A percentile compares a stretch with the other conserved stretches of the same genome.
phyloP scores from a whole-genome alignment of 345 rosid genomes.

The Linum usitatissimum region DNA sequence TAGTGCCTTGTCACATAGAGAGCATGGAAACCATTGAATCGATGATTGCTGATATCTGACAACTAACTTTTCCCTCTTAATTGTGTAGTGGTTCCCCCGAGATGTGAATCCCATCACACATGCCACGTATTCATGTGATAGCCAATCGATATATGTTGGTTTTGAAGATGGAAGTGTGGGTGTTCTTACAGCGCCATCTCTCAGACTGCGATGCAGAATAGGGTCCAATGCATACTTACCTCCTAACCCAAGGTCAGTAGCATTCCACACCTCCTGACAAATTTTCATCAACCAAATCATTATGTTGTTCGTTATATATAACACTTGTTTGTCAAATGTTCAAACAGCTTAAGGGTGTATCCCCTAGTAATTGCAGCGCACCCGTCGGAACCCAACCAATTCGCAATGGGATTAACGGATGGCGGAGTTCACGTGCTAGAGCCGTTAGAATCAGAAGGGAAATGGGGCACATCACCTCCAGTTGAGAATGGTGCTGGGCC shows the following conservation, averaged over 20 bases:
- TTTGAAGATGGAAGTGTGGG: constrained; percentile 47
- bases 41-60: neutral
- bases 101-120: constrained; percentile 40
- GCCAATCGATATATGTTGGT: constrained; percentile 44
- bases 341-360: constrained; percentile 4
- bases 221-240: constrained; percentile 34
- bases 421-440: constrained; percentile 8
- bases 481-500: constrained; percentile 10
- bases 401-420: constrained; percentile 2
- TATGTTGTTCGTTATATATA: neutral
- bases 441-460: constrained; percentile 5
- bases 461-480: constrained; percentile 9
- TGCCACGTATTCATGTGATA: constrained; percentile 53
- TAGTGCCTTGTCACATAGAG: neutral
- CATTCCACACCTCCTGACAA: neutral
- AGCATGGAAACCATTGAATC: no score
- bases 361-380: constrained; percentile 2
- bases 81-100: constrained; percentile 51
- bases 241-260: neutral
- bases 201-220: constrained; percentile 35
- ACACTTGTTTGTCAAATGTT: neutral
- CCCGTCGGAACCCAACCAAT: constrained; percentile 3
- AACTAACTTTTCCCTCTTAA: no score
- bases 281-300: neutral
- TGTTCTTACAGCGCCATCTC: constrained; percentile 36